phyloP scores from a whole-genome alignment of 345 rosid genomes.

The Rhodomyrtus tomentosa region DNA sequence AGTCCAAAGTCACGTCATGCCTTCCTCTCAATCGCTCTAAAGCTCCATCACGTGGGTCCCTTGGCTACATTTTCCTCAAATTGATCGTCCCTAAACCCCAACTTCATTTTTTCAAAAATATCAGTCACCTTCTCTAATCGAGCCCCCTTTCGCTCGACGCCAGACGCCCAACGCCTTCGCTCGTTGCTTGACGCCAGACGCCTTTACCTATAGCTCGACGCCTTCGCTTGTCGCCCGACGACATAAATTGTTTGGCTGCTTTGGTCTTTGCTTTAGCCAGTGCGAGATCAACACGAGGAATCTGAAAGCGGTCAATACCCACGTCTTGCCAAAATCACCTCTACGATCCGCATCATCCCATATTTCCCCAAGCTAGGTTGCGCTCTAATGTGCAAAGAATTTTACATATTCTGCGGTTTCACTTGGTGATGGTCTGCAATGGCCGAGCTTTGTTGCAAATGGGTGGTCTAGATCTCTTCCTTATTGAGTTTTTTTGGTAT shows the following conservation, averaged over 20 bases:
- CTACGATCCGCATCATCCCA: conserved; percentile 76
- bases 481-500: background rate
- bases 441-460: background rate
- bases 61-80: no score
- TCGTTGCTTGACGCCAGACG: no score
- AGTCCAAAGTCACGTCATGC: no score
- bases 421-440: no score
- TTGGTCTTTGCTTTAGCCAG: background rate
- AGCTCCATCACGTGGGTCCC: no score
- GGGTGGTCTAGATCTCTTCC: background rate
- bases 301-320: conserved; percentile 36
- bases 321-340: conserved; percentile 49
- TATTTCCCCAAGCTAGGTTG: conserved; percentile 87
- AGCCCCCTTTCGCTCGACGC: no score
- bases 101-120: no score
- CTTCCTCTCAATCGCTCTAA: no score
- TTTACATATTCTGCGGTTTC: background rate
- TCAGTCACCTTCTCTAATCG: no score
- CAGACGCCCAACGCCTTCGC: no score
- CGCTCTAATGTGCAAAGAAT: background rate
- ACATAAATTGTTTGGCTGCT: background rate
- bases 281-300: conserved; percentile 28
- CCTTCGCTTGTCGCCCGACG: background rate
- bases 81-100: no score
- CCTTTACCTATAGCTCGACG: no score